Evolutionary conservation across 345 rosid species (phyloP).

Genomic region (Populus pruinosa): DNA sequence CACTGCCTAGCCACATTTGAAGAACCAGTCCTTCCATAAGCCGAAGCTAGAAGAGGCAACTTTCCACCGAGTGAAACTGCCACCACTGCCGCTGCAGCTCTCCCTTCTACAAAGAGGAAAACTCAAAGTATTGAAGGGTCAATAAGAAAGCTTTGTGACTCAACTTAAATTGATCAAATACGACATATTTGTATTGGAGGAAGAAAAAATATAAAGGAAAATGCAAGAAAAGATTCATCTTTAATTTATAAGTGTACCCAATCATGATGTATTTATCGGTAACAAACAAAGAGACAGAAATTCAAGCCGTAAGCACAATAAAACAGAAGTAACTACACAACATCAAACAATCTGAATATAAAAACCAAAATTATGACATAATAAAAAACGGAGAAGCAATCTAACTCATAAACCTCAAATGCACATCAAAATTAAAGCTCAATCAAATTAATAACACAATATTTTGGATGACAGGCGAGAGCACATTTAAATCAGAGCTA

Average conservation of each 20-base stretch:
- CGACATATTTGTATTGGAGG: not conserved
- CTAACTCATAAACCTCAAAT: no score
- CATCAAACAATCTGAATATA: no score
- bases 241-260: not conserved
- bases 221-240: not conserved
- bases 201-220: not conserved
- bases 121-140: not conserved
- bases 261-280: no score
- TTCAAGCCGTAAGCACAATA: no score
- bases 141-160: not conserved
- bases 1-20: slow-evolving; percentile 50
- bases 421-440: no score
- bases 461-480: no score
- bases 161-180: not conserved
- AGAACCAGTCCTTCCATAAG: slow-evolving; percentile 46
- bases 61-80: slow-evolving; percentile 59
- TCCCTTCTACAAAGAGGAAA: slow-evolving; percentile 45
- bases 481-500: no score
- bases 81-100: slow-evolving; percentile 65
- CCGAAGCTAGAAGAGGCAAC: slow-evolving; percentile 49
- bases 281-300: no score
- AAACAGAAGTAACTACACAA: no score
- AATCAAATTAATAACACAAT: no score
- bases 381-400: no score
- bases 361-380: no score